Percentiles rank a stretch among this genome's conserved stretches.
Conservation (phyloP, 768 basidiomycete species). For the Psilocybe subaeruginosa region DNA sequence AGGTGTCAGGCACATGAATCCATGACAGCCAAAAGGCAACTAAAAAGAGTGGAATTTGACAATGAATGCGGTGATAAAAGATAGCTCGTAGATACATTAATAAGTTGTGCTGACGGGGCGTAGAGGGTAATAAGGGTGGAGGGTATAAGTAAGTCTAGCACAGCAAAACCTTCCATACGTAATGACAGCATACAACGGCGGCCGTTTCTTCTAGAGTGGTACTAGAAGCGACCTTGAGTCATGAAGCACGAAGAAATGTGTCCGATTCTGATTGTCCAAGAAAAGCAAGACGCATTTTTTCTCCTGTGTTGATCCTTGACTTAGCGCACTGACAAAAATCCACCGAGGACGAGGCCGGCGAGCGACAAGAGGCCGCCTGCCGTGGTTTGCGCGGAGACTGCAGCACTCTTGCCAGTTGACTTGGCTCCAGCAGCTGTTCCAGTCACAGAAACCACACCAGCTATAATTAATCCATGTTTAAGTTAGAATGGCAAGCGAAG, state of each 20-base stretch:
- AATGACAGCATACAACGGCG: neutral
- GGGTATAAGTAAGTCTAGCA: neutral
- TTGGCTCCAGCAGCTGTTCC: conserved; percentile 8
- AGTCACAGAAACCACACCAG: conserved; percentile 17
- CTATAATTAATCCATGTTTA: neutral
- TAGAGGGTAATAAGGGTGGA: neutral
- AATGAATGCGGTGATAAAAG: conserved; percentile 10
- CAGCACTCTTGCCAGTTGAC: conserved; percentile 6
- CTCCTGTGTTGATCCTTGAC: neutral
- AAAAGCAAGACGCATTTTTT: neutral
- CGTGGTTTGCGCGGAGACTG: neutral
- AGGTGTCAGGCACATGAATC: neutral
- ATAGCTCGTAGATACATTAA: conserved; percentile 4
- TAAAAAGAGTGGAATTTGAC: neutral
- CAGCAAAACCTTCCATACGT: neutral
- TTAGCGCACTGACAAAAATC: neutral
- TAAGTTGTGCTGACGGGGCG: neutral
- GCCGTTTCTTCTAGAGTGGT: neutral
- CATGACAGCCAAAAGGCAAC: neutral
- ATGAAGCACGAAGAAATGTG: neutral
- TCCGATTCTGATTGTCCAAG: neutral
- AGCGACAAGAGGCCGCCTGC: conserved; percentile 7
- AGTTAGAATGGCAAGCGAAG: neutral
- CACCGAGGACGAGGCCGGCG: conserved; percentile 7
- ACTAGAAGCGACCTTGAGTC: neutral